phyloP scores from a whole-genome alignment of 106 monocot genomes.

The Ottelia alismoides region DNA sequence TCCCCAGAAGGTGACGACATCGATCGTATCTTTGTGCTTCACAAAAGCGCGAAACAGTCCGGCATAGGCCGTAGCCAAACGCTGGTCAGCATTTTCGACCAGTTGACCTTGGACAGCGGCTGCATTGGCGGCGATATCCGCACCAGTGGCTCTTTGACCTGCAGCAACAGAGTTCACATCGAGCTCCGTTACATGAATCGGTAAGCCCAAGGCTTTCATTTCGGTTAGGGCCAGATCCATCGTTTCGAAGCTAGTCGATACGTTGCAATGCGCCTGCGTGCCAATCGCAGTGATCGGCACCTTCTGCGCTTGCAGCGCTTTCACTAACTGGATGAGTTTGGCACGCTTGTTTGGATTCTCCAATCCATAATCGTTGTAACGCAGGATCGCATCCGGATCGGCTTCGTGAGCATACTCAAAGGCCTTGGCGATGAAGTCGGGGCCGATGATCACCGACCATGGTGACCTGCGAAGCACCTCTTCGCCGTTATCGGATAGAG shows the following conservation, averaged over 20 bases:
- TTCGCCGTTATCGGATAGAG: neutral
- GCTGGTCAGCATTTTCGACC: too few relatives aligned
- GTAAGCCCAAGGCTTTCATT: neutral
- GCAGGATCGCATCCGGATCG: neutral
- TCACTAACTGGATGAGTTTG: neutral
- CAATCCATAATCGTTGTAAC: neutral
- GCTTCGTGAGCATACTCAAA: neutral
- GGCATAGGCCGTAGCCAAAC: neutral
- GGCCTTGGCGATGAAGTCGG: neutral
- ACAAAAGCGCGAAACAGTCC: neutral
- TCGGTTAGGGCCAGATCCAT: neutral
- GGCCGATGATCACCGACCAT: neutral
- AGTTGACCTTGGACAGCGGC: neutral
- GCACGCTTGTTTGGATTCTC: neutral
- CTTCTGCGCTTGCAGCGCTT: neutral
- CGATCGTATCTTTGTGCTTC: neutral
- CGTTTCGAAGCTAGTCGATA: too few relatives aligned
- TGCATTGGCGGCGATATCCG: neutral
- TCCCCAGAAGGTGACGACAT: neutral
- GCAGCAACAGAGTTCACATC: neutral
- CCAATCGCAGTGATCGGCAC: neutral
- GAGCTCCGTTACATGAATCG: neutral
- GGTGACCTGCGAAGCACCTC: neutral
- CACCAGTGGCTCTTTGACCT: neutral
- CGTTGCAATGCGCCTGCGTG: neutral